Evolutionary conservation across 768 basidiomycete genomes (phyloP), one percentile per base, ranked within the genome.

Genomic region (Lactarius sp.): DNA sequence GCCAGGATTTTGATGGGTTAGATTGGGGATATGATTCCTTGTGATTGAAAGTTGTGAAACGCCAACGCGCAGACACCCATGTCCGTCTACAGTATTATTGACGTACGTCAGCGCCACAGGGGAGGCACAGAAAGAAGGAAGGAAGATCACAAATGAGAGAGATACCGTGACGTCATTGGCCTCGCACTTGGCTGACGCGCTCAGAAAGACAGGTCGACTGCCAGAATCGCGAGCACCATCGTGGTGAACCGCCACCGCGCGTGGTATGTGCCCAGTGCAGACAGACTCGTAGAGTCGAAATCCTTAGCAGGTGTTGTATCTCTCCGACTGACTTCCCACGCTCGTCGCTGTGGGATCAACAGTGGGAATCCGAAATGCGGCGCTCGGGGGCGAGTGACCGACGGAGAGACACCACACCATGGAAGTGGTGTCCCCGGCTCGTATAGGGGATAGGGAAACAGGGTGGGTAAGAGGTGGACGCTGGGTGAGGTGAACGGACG

Each of bases 21-120:
- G 49, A 88, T 85, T 0, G 92, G 87, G n/a, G 94, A 94, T 6
- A 94, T 86, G 49, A 99, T 74, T 22, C 97, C 97, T 71, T 95
- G 90, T n/a, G n/a, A n/a, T n/a, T n/a, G n/a, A n/a, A n/a, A n/a
- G n/a, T n/a, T n/a, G n/a, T 0, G 96, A 73, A 97, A 98, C 13
- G 98, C 92, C 67, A 99, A 98, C 1, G 94, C 94, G 12, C 97
- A 97, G 2, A 98, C 96, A 10, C 97, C 97, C 13, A 94, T n/a
- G 71, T 99, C 97, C 97, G n/a, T 12, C 36, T 27, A 27, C 27
- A 27, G 27, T 99, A 65, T 44, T 34, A 65, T 44, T 37, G 18
- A 59, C 47, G 13, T 22, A 13, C 59, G 7, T 47, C 59, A 54
- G 53, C 50, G n/a, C 18, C 36, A 55, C 12, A 27, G 51, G 46